Percentiles rank a stretch among this genome's conserved stretches.
These are phyloP conservation scores for Trichoderma semiorbis DNA, from an alignment of 2,329 filamentous ascomycete genomes.

Conservation along the genomic window DNA sequence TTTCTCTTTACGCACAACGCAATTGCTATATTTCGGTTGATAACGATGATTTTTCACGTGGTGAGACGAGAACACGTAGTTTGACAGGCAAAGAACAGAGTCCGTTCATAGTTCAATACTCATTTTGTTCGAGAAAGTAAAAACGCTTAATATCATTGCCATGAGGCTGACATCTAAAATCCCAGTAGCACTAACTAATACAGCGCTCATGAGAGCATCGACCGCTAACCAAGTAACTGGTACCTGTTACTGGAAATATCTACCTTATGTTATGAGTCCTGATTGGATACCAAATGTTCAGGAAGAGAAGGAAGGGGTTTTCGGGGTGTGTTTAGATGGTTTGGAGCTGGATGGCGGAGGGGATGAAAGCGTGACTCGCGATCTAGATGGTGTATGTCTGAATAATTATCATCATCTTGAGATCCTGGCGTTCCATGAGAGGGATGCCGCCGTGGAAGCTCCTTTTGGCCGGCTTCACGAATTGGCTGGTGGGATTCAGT, in stretches of 20 bases:
- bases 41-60: constrained; percentile 19
- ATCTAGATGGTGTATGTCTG: constrained; percentile 10
- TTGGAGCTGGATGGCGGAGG: neutral
- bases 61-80: constrained; percentile 19
- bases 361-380: neutral
- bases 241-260: neutral
- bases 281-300: constrained; percentile 20
- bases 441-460: constrained; percentile 28
- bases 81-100: constrained; percentile 9
- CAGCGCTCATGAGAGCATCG: neutral
- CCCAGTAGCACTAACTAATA: neutral
- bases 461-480: constrained; percentile 9
- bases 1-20: neutral
- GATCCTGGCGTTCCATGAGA: constrained; percentile 26
- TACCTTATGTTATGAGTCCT: neutral
- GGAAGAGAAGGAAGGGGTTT: constrained; percentile 40
- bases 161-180: neutral
- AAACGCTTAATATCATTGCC: neutral
- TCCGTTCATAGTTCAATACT: constrained; percentile 1
- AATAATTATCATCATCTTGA: constrained; percentile 18
- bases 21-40: constrained; percentile 22
- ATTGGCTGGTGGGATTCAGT: neutral
- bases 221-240: neutral
- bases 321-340: constrained; percentile 27
- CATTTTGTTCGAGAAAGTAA: neutral